Evolutionary conservation across 2,329 filamentous ascomycete species (phyloP), one percentile per base, ranked within the genome.

Genomic region (Emmonsiellopsis sp.): DNA sequence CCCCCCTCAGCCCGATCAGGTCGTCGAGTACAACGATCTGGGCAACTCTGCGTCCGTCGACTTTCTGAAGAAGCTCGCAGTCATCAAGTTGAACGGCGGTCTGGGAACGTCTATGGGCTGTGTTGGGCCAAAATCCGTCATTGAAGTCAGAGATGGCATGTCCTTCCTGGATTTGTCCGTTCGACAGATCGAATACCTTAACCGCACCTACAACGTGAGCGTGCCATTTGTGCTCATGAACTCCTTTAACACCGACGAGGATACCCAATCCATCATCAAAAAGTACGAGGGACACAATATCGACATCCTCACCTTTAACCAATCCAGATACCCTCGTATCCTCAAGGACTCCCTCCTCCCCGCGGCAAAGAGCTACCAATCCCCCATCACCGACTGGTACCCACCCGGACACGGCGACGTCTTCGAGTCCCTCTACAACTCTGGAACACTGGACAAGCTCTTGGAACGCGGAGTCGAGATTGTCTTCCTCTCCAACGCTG

Each of bases 221-320:
- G 93, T 98, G 35, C 93, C 93, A 48, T 96, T 98, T 75, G 85
- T 98, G 63, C 85, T 98, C 65, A 98, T 98, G 93, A 98, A 98
- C 85, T 97, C 93, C 53, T 98, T 98, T 87, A 98, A 98, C 83
- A 98, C 93, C 71, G 91, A 98, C 73, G 84, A 92, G 66, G 93
- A 98, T 70, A 98, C 93, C 50, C 90, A 91, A 59, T 90, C 89
- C 75, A 98, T 98, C 76, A 98, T 98, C 80, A 98, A 98, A 85
- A 98, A 98, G 81, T 98, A 97, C 77, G 92, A 98, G 79, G 93
- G 93, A 60, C 93, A 98, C 83, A 96, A 96, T 73, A 94, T 98
- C 68, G 93, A 98, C 71, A 97, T 98, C 73, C 81, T 97, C 72
- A 97, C 93, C 71, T 98, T 98, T 85, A 98, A 98, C 82, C 93